Base-by-base conservation (phyloP, 805 yeast species). In the Metschnikowia vanudenii region DNA sequence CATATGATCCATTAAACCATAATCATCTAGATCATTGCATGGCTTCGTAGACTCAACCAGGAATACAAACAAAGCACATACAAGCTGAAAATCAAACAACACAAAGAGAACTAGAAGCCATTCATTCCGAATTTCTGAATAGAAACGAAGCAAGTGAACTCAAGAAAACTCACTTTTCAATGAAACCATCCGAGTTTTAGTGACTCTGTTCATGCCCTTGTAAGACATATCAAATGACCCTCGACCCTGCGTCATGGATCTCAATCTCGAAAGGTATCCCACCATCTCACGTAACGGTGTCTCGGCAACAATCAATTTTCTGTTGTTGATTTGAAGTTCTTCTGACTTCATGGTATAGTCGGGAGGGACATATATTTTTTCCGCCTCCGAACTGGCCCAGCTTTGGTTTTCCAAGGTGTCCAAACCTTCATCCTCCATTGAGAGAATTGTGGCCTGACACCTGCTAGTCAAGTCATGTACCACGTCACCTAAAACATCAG, bases 241-340 rank as follows among this genome's bases (percentile, higher is more conserved):
- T 36, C 96, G 75, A 1, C 99, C 99, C 59, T 89, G 90, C 0
- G 97, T 91, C 55, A 90, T 69, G 31, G 94, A 84, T 56, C 98
- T 69, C 38, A 94, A 69, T 50, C 79, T 80, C 10, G 83, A 80
- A 48, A 89, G 74, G 62, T 94, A 94, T 0, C 97, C 96, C 39
- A 90, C 79, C 96, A 94, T 90, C 50, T 85, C 95, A 50, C 84
- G 76, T 60, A 94, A 70, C 3, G 99, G 97, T 0, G 90, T 91
- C 41, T 76, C 79, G 0, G 97, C 96, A n/a, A 70, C 70, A 29
- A 94, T 79, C 7, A 77, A 66, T 65, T 88, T 79, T 52, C 73
- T 81, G 49, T 68, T 68, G 34, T 50, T 59, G 40, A 67, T 50
- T n/a, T 56, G 62, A 8, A 36, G 41, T 11, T 30, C 48, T 7